Evolutionary conservation across 495 filamentous ascomycete genomes (phyloP).

Genomic region (Symbiotaphrina buchneri): DNA sequence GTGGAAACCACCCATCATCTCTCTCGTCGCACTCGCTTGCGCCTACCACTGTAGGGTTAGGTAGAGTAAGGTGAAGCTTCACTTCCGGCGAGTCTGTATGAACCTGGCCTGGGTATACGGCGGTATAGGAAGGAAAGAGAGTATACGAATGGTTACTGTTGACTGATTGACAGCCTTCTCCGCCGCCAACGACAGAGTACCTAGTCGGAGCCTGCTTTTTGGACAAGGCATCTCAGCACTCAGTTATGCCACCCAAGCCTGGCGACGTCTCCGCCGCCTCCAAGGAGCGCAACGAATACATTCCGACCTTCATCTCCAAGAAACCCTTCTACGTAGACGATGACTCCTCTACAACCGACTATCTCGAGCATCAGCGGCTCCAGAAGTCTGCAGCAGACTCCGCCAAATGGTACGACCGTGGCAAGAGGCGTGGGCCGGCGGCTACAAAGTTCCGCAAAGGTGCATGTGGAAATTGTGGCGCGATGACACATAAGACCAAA

Average conservation of each 20-base stretch:
- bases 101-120: too few species aligned
- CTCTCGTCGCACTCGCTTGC: too few species aligned
- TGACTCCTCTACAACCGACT: conserved; percentile 55
- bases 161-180: too few species aligned
- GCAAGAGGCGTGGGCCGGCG: conserved; percentile 54
- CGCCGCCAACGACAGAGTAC: too few species aligned
- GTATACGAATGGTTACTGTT: too few species aligned
- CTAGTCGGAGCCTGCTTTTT: conserved; percentile 3
- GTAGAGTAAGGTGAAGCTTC: too few species aligned
- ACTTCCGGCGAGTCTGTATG: too few species aligned
- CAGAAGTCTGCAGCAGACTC: conserved; percentile 42
- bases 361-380: conserved; percentile 90
- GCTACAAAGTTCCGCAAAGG: conserved; percentile 96
- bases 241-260: conserved; percentile 14
- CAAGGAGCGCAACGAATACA: conserved; percentile 93
- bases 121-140: too few species aligned
- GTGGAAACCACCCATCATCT: too few species aligned
- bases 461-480: conserved; percentile 94
- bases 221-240: conserved; percentile 2
- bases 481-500: conserved; percentile 86
- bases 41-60: too few species aligned
- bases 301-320: conserved; percentile 92
- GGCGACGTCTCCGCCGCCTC: conserved; percentile 10
- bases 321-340: conserved; percentile 92
- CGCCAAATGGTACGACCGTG: conserved; percentile 79